Conservation (phyloP, 768 basidiomycete species). For the Kwoniella sp. region DNA sequence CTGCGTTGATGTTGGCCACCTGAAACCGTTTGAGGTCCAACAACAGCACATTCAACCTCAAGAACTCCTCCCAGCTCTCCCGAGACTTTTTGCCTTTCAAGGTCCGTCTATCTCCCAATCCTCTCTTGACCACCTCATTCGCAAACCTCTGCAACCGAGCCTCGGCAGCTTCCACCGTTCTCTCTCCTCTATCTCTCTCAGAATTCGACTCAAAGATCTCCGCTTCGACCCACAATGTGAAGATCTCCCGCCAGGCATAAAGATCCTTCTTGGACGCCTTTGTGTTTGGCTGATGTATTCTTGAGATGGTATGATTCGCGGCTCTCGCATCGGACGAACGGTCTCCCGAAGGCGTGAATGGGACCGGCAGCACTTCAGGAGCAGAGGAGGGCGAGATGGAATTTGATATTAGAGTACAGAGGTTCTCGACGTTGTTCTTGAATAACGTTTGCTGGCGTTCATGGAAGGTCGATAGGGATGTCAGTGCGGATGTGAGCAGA, state of each 20-base stretch:
- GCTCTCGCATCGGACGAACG: slow-evolving; percentile 48
- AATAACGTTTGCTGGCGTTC: slow-evolving; percentile 61
- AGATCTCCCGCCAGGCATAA: slow-evolving; percentile 86
- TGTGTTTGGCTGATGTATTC: slow-evolving; percentile 32
- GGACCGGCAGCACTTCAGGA: slow-evolving; percentile 24
- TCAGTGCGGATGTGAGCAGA: slow-evolving; percentile 64
- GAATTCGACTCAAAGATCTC: slow-evolving; percentile 78
- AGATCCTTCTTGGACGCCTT: slow-evolving; percentile 63
- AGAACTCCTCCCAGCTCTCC: slow-evolving; percentile 69
- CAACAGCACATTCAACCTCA: slow-evolving; percentile 75
- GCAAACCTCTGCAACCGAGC: slow-evolving; percentile 67
- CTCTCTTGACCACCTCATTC: slow-evolving; percentile 63
- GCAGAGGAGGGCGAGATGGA: slow-evolving; percentile 39
- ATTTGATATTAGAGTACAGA: slow-evolving; percentile 57
- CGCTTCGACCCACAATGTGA: slow-evolving; percentile 79
- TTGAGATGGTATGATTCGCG: slow-evolving; percentile 3
- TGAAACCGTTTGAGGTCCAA: slow-evolving; percentile 86
- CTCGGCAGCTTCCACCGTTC: slow-evolving; percentile 71
- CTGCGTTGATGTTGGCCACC: slow-evolving; percentile 80
- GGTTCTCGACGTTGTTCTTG: slow-evolving; percentile 60
- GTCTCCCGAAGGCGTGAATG: slow-evolving; percentile 19
- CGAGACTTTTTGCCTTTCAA: slow-evolving; percentile 66
- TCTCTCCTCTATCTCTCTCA: slow-evolving; percentile 70
- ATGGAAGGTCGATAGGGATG: slow-evolving; percentile 62
- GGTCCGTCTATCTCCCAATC: slow-evolving; percentile 63